Base-by-base conservation (phyloP, 129 eudicot species). In the Saussurea involucrata region DNA sequence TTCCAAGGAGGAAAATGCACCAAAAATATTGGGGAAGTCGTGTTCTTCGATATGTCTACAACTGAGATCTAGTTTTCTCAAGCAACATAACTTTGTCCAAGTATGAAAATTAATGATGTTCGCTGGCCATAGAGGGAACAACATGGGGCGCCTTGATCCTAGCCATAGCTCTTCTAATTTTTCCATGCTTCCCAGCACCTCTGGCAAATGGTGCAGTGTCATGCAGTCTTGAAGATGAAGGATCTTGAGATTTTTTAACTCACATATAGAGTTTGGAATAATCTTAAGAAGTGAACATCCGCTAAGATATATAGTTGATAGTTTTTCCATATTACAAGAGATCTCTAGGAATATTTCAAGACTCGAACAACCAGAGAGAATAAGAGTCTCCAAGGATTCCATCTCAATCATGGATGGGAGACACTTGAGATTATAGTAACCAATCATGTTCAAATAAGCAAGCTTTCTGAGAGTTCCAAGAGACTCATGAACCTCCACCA, bases 61-160 rank as follows among this genome's bases (percentile, higher is more conserved):
- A 31, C 71, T 66, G 46, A 66, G 71, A 31, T 66, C 32, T 8
- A 66, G 18, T 66, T 66, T 66, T 66, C 24, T 66, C 71, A 66
- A 31, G 25, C 10, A 29, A 66, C 40, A 66, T 25, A 66, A 31
- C 7, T 8, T n/a, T 66, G 71, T 21, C 63, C 11, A 55, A 4
- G 63, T 66, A 66, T 32, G 20, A 17, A 66, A 6, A 5, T 5
- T 3, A 12, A n/a, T 2, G 70, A 28, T 0, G 21, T 66, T 6
- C 22, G 11, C 0, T 17, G 5, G 21, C 63, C 63, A 5, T 57
- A 1, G 64, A 4, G 12, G 5, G 22, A 24, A 1, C 24, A 20
- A 6, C 8, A 4, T n/a, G 20, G 3, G 24, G 1, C 4, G 11
- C 1, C 1, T 4, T 4, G 9, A 66, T 13, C 71, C 71, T 6